These are phyloP conservation scores for Aureobasidium melanogenum DNA, from an alignment of 2,329 filamentous ascomycete genomes.

Conservation along the genomic window DNA sequence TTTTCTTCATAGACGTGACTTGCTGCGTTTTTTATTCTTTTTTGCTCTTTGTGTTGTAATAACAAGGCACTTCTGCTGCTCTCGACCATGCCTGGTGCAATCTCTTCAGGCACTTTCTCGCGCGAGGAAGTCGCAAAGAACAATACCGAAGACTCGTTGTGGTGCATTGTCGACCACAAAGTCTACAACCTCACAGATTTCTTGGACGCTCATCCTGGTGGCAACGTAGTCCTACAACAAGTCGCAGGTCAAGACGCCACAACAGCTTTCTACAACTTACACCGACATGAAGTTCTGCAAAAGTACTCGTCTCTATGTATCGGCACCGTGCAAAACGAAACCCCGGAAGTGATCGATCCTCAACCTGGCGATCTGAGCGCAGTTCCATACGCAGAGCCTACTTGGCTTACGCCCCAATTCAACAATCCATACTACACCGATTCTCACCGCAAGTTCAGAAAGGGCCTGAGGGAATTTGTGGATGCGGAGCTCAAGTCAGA, in stretches of 20 bases:
- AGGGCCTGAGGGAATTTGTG: slow-evolving; percentile 62
- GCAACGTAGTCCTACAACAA: slow-evolving; percentile 69
- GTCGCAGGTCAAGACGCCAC: slow-evolving; percentile 77
- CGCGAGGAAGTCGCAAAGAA: slow-evolving; percentile 62
- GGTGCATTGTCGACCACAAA: slow-evolving; percentile 78
- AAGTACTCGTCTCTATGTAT: slow-evolving; percentile 70
- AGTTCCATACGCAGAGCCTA: slow-evolving; percentile 76
- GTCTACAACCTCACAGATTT: slow-evolving; percentile 86
- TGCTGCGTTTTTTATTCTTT: too few relatives aligned
- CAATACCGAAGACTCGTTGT: slow-evolving; percentile 65
- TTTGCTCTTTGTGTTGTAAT: too few relatives aligned
- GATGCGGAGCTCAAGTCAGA: slow-evolving; percentile 64
- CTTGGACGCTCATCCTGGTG: slow-evolving; percentile 75
- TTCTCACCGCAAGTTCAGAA: slow-evolving; percentile 59
- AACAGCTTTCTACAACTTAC: slow-evolving; percentile 80
- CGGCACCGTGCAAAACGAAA: slow-evolving; percentile 67
- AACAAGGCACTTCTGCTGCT: neutral
- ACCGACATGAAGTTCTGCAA: slow-evolving; percentile 78
- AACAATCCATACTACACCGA: slow-evolving; percentile 74
- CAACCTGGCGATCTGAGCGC: slow-evolving; percentile 62
- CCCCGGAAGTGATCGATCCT: slow-evolving; percentile 61
- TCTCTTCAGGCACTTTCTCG: slow-evolving; percentile 24
- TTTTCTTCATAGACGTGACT: neutral
- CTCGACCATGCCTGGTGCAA: neutral
- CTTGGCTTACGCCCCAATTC: slow-evolving; percentile 72